These are phyloP conservation scores for Skeletonema marinoi DNA, from an alignment of 108 stramenopile genomes.

Conservation along the genomic window DNA sequence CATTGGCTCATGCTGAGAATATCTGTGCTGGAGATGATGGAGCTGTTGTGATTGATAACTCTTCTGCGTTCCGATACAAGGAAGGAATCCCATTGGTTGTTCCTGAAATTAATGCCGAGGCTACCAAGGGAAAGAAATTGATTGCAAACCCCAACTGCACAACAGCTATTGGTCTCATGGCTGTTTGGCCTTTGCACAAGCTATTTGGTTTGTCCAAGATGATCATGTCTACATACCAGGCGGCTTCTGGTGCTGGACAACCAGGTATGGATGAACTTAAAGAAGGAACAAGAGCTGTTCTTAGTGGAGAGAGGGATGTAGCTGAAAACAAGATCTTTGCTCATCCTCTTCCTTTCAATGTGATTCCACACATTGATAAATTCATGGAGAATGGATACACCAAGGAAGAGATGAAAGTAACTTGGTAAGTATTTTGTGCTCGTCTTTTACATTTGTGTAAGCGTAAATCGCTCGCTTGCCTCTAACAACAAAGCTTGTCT, in stretches of 20 bases:
- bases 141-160: conserved; percentile 99
- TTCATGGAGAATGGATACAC: conserved; percentile 99
- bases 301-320: conserved; percentile 68
- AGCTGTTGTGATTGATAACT: conserved; percentile 86
- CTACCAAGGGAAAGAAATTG: conserved; percentile 89
- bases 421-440: conserved; percentile 47
- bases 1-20: conserved; percentile 76
- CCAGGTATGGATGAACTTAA: conserved; percentile 96
- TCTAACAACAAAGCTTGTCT: too few species aligned
- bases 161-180: conserved; percentile 99
- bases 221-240: conserved; percentile 98
- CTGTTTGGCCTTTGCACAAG: conserved; percentile 93
- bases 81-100: conserved; percentile 91
- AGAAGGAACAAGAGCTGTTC: conserved; percentile 78
- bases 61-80: conserved; percentile 94
- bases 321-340: conserved; percentile 89
- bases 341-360: conserved; percentile 97
- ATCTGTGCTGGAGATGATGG: conserved; percentile 76
- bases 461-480: too few species aligned
- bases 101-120: conserved; percentile 96
- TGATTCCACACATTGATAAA: conserved; percentile 99
- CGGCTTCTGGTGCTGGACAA: conserved; percentile 86
- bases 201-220: conserved; percentile 89
- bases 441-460: too few species aligned
- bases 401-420: conserved; percentile 99